Percentiles rank a stretch among this genome's conserved stretches.
Conservation (phyloP, 2,329 filamentous ascomycete species). For the Aspergillus sclerotialis region DNA sequence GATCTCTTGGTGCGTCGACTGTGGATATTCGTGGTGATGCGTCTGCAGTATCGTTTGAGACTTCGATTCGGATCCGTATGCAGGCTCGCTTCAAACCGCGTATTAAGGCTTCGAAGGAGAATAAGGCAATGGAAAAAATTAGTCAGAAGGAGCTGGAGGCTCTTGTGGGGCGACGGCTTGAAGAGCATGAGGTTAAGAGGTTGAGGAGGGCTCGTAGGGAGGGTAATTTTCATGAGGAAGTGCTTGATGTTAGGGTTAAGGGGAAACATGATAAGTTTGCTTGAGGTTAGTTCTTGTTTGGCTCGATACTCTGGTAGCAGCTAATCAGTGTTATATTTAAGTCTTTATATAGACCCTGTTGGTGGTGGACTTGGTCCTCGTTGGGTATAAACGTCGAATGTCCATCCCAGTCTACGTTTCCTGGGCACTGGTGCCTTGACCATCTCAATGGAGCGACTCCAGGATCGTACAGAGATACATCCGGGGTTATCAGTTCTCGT, state of each 20-base stretch:
- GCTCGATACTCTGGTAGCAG: slow-evolving; percentile 9
- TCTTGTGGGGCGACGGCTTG: slow-evolving; percentile 65
- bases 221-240: slow-evolving; percentile 80
- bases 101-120: slow-evolving; percentile 71
- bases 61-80: slow-evolving; percentile 78
- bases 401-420: no score
- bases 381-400: no score
- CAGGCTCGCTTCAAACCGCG: slow-evolving; percentile 89
- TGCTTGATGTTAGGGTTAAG: slow-evolving; percentile 84
- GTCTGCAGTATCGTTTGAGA: slow-evolving; percentile 58
- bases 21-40: slow-evolving; percentile 72
- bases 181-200: slow-evolving; percentile 78
- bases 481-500: no score
- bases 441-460: no score
- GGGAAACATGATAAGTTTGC: slow-evolving; percentile 83
- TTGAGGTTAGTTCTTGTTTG: slow-evolving; percentile 15
- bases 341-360: slow-evolving; percentile 9
- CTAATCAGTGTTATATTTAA: slow-evolving; percentile 9
- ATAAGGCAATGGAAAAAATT: slow-evolving; percentile 77
- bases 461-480: no score
- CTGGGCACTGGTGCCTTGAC: no score
- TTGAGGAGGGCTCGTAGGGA: slow-evolving; percentile 78
- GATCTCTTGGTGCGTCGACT: slow-evolving; percentile 39
- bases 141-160: slow-evolving; percentile 78
- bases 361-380: no score